Percentiles rank a stretch among this genome's conserved stretches.
Evolutionary conservation across 768 basidiomycete species (phyloP).

Genomic region (Symmetrospora coprosmae): DNA sequence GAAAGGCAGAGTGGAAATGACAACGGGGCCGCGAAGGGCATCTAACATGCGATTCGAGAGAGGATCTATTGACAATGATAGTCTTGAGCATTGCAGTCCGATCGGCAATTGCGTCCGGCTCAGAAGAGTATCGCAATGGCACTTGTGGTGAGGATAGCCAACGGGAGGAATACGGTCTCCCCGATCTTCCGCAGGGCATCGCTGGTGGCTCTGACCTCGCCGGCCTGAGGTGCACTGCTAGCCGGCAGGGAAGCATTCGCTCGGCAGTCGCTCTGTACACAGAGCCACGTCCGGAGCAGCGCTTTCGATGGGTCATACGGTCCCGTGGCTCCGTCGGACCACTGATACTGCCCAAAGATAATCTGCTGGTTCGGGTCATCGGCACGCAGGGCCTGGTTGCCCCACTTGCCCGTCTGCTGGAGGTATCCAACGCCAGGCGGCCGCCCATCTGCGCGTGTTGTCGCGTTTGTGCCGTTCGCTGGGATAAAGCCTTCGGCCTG

Average conservation of each 20-base stretch:
- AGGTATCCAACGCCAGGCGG: conserved; percentile 4
- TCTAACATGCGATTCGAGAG: no score
- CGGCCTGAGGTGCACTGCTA: background rate
- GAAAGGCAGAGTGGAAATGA: no score
- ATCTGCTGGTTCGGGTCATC: conserved; percentile 6
- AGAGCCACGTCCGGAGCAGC: conserved; percentile 10
- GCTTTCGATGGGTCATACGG: conserved; percentile 13
- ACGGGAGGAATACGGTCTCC: no score
- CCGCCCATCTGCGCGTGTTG: background rate
- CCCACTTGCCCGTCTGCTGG: conserved; percentile 17
- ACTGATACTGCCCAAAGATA: conserved; percentile 5
- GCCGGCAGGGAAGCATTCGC: conserved; percentile 9
- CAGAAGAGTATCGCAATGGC: no score
- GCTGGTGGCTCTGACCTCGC: background rate
- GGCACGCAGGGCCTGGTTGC: conserved; percentile 11
- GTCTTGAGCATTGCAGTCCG: no score
- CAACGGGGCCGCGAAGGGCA: no score
- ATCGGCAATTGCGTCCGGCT: no score
- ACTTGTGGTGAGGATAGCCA: no score
- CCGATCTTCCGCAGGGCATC: no score
- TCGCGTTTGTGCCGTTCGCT: conserved; percentile 1
- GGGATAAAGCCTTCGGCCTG: conserved; percentile 2
- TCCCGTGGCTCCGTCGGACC: conserved; percentile 18
- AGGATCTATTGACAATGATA: no score
- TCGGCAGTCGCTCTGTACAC: conserved; percentile 2